These are phyloP conservation scores for Ephemerocybe angulata DNA, from an alignment of 768 basidiomycete species.

Conservation along the genomic window DNA sequence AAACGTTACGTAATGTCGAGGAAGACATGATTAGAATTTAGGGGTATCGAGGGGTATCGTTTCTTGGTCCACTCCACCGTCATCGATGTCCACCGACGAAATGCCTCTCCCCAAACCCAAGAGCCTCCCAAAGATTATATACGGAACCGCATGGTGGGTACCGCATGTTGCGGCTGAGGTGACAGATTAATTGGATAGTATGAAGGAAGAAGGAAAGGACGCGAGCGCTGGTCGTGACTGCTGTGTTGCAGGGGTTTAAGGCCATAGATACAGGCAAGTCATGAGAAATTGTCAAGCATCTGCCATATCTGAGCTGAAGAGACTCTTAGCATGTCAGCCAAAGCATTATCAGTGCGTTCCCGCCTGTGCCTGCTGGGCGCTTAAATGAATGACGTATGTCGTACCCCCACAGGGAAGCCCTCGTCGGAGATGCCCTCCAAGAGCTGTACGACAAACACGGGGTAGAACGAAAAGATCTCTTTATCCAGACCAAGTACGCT, in stretches of 20 bases:
- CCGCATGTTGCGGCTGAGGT: background rate
- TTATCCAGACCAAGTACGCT: constrained; percentile 74
- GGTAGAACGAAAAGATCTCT: constrained; percentile 66
- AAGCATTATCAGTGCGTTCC: constrained; percentile 63
- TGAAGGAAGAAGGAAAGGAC: constrained; percentile 77
- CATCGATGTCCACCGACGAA: too few species aligned
- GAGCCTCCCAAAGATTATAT: constrained; percentile 50
- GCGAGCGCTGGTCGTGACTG: constrained; percentile 60
- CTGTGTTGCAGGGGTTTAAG: constrained; percentile 72
- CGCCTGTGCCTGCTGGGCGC: background rate
- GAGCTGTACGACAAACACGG: constrained; percentile 52
- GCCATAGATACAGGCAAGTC: constrained; percentile 77
- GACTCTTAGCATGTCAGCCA: constrained; percentile 56
- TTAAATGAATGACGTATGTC: background rate
- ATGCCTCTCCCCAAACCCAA: too few species aligned
- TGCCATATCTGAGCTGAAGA: background rate
- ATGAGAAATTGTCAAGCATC: too few species aligned
- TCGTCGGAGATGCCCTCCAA: constrained; percentile 72
- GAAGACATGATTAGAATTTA: too few species aligned
- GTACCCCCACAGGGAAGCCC: constrained; percentile 53
- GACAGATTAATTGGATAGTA: background rate
- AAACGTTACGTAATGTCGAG: too few species aligned
- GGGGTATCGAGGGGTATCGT: too few species aligned
- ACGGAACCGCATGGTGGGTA: constrained; percentile 58
- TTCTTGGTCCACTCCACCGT: too few species aligned